Conservation (phyloP, 2,329 filamentous ascomycete genomes). For the Fusarium subglutinans region DNA sequence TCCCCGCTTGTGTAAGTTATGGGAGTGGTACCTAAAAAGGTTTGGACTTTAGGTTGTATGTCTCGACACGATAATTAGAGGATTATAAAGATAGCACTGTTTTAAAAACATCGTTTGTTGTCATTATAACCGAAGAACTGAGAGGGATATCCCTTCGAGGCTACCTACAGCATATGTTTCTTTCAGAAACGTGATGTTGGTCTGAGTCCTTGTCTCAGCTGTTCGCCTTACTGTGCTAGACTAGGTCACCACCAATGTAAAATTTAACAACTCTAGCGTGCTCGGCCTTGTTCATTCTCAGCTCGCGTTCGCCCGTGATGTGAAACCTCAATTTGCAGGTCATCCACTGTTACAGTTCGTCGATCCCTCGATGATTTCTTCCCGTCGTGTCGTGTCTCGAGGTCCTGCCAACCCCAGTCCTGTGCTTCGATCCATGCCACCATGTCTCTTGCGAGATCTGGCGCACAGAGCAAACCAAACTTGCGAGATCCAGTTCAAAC, state of each 20-base stretch:
- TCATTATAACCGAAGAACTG: too few relatives aligned
- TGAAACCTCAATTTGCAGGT: constrained; percentile 34
- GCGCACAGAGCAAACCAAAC: constrained; percentile 38
- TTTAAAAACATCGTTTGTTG: neutral
- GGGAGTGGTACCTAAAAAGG: neutral
- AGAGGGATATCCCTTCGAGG: neutral
- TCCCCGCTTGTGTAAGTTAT: constrained; percentile 12
- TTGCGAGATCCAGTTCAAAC: constrained; percentile 37
- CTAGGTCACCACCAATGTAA: neutral
- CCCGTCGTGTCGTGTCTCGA: constrained; percentile 22
- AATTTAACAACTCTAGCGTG: constrained; percentile 26
- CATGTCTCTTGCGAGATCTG: constrained; percentile 39
- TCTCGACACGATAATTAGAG: too few relatives aligned
- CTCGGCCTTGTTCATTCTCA: constrained; percentile 29
- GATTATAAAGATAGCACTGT: neutral
- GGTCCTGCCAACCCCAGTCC: constrained; percentile 34
- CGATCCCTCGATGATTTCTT: constrained; percentile 25
- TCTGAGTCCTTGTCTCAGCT: constrained; percentile 22
- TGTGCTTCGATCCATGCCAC: constrained; percentile 40
- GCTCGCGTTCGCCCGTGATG: constrained; percentile 43
- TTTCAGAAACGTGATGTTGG: neutral
- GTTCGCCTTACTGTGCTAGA: constrained; percentile 28
- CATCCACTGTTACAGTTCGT: constrained; percentile 19
- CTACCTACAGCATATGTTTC: neutral
- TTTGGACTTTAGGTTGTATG: neutral